Evolutionary conservation across 2,329 filamentous ascomycete genomes (phyloP), one percentile per base, ranked within the genome.

Genomic region (Aspergillus vadensis): DNA sequence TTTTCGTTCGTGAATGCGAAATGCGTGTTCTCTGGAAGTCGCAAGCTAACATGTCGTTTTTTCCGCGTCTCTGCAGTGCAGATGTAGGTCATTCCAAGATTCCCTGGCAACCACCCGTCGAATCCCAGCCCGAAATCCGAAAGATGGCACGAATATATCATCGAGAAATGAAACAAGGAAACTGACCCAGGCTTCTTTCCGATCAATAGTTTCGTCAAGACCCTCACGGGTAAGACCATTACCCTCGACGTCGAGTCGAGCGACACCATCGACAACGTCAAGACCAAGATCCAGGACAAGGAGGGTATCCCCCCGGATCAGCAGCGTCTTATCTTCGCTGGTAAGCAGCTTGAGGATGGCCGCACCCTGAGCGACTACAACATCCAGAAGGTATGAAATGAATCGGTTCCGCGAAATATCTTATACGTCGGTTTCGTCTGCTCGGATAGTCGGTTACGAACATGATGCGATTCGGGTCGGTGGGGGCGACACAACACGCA

Each of bases 271-370:
- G 94, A 98, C 89, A 98, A 97, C 88, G 94, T 98, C 83, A 98
- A 98, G 90, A 90, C 89, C 85, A 97, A 97, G 91, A 97, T 98
- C 82, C 94, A 97, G 86, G 93, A 97, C 85, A 97, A 97, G 91
- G 94, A 97, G 86, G 94, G 94, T 75, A 97, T 97, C 73, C 94
- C 94, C 75, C 93, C 93, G 70, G 94, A 97, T 83, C 93, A 97
- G 83, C 94, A 98, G 87, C 93, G 94, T 79, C 82, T 98, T 85
- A 97, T 97, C 85, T 98, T 98, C 81, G 93, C 93, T 75, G 93
- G 94, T 82, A 97, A 97, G 90, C 94, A 97, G 86, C 90, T 98
- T 70, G 94, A 97, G 88, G 94, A 98, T 85, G 93, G 93, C 83
- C 91, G 93, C 77, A 97, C 94, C 66, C 88, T 97, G 69, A 91